Conservation (phyloP, 2,329 filamentous ascomycete species). For the Talaromyces sp. region DNA sequence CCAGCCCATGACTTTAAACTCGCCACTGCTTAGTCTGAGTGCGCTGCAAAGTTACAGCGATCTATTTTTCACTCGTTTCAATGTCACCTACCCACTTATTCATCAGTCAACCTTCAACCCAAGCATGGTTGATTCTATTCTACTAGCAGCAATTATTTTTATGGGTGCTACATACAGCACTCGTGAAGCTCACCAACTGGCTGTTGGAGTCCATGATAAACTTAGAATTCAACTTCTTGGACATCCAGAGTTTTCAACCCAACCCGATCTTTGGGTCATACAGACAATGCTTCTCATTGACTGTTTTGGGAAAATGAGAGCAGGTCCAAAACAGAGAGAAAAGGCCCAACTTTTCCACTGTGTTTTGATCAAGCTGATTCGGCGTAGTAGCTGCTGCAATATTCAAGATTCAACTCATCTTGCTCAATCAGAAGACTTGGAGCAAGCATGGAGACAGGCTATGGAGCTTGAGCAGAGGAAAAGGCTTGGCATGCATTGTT, state of each 20-base stretch:
- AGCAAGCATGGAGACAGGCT: conserved; percentile 57
- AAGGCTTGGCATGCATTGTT: conserved; percentile 62
- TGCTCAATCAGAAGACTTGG: conserved; percentile 43
- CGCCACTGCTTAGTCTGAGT: conserved; percentile 55
- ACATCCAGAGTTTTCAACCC: conserved; percentile 59
- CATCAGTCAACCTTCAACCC: conserved; percentile 62
- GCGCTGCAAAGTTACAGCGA: conserved; percentile 61
- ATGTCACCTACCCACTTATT: conserved; percentile 62
- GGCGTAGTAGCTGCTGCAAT: conserved; percentile 56
- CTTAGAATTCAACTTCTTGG: conserved; percentile 63
- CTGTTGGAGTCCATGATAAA: conserved; percentile 64
- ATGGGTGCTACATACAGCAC: conserved; percentile 65
- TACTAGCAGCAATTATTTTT: conserved; percentile 58
- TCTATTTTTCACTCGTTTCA: conserved; percentile 64
- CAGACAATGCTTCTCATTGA: conserved; percentile 65
- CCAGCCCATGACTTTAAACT: conserved; percentile 49
- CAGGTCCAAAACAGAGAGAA: conserved; percentile 65
- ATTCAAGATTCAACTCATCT: conserved; percentile 42
- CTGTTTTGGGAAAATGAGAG: conserved; percentile 66
- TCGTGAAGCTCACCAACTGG: conserved; percentile 62
- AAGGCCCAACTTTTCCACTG: conserved; percentile 64
- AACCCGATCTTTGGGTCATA: conserved; percentile 63
- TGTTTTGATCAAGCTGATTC: conserved; percentile 58
- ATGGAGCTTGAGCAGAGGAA: conserved; percentile 62
- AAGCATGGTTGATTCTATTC: conserved; percentile 52